Evolutionary conservation across 2,329 filamentous ascomycete species (phyloP).

Genomic region (Talaromyces funiculosus): DNA sequence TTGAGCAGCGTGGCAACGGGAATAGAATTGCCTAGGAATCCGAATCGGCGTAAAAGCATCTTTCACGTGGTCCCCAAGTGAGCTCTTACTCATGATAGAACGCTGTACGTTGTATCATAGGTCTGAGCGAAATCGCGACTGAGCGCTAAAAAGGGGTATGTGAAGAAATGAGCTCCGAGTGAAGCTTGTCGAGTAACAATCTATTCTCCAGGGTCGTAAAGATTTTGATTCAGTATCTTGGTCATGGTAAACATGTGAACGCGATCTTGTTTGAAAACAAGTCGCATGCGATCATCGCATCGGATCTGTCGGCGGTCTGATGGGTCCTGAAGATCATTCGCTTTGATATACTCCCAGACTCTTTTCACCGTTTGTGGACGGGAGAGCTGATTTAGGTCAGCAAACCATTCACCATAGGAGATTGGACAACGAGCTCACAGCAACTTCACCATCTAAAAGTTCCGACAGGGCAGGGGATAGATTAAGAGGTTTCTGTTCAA

Average conservation of each 20-base stretch:
- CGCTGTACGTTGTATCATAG: background rate
- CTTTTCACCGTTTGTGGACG: slow-evolving; percentile 94
- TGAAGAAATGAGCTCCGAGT: background rate
- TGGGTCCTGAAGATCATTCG: slow-evolving; percentile 81
- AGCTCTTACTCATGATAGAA: background rate
- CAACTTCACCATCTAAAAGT: slow-evolving; percentile 40
- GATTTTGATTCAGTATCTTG: slow-evolving; percentile 83
- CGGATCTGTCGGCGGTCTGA: slow-evolving; percentile 85
- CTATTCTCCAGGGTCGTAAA: slow-evolving; percentile 76
- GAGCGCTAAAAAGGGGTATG: background rate
- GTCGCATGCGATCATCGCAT: slow-evolving; percentile 86
- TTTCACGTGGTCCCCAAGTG: background rate
- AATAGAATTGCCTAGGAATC: background rate
- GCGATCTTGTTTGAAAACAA: slow-evolving; percentile 82
- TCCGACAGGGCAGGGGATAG: slow-evolving; percentile 42
- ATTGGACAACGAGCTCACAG: slow-evolving; percentile 28
- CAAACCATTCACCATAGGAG: background rate
- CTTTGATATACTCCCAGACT: slow-evolving; percentile 93
- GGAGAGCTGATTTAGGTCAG: slow-evolving; percentile 58
- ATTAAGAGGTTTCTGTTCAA: slow-evolving; percentile 41
- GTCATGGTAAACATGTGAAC: slow-evolving; percentile 99
- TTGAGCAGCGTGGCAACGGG: background rate
- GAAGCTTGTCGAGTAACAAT: background rate
- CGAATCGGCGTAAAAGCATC: background rate
- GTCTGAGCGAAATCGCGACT: background rate